Base-by-base conservation (phyloP, 176 grass and related monocot genomes). In the Oropetium thomaeum region DNA sequence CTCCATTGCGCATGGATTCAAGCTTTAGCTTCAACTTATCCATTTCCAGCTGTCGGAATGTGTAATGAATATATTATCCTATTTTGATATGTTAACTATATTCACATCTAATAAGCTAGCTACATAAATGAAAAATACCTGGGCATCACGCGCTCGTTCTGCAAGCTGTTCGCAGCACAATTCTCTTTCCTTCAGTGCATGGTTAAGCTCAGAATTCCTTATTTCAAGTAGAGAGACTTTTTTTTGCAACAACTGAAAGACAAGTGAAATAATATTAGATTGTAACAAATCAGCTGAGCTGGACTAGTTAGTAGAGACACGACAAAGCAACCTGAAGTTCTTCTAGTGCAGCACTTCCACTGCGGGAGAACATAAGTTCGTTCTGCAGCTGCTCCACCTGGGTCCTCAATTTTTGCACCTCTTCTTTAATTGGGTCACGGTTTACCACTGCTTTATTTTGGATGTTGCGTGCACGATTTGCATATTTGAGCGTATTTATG, bases 391-490 rank as follows among this genome's bases (percentile, higher is more conserved):
- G 91, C 70, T 99, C 96, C 61, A 99, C 54, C 65, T 95, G 91
- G 74, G 79, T 95, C 32, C 89, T 74, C 69, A 99, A 74, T 63
- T 84, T 99, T 73, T 95, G 96, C 89, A 99, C 88, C 70, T 99
- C 96, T 55, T 84, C 91, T 68, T 89, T 80, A 39, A 77, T 73
- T 49, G 96, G 96, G 55, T 99, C 96, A 53, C 96, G 89, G 75
- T 99, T 99, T 81, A 96, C 86, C 89, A 96, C 80, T 25, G 92
- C 88, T 84, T 92, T 96, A 41, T 96, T 96, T 63, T 91, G 88
- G 64, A 96, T 96, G 55, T 92, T 96, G 11, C 92, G 80, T 39
- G 92, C 89, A 72, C 89, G 92, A 76, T 96, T 91, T 3, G 92
- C 89, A 85, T 96, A 96, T 84, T 96, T 92, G 15, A 96, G 86